These are phyloP conservation scores for Ophiostoma montium DNA, from an alignment of 2,329 filamentous ascomycete genomes.

Conservation along the genomic window DNA sequence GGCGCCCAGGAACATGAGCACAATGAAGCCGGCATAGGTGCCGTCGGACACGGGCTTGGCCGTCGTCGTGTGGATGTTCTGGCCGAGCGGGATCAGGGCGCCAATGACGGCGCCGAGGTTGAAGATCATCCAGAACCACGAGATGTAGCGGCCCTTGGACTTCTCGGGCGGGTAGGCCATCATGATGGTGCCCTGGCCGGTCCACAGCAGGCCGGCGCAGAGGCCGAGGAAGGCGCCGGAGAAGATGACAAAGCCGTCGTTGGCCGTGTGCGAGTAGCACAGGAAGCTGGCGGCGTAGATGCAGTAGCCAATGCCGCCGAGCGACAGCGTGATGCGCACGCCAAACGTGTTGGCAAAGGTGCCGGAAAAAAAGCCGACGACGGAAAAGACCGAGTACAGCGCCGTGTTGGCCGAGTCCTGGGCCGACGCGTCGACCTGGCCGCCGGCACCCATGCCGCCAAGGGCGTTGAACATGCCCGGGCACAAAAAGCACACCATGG, in stretches of 20 bases:
- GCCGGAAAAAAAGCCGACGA: slow-evolving; percentile 56
- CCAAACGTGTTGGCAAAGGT: slow-evolving; percentile 68
- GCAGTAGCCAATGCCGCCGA: slow-evolving; percentile 66
- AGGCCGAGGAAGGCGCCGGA: slow-evolving; percentile 63
- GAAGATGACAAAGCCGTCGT: slow-evolving; percentile 60
- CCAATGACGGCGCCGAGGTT: slow-evolving; percentile 85
- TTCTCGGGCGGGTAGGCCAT: slow-evolving; percentile 76
- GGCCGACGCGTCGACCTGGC: slow-evolving; percentile 14
- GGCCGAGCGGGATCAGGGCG: slow-evolving; percentile 57
- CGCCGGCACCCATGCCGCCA: slow-evolving; percentile 16
- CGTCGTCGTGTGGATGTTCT: slow-evolving; percentile 41
- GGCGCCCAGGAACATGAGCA: slow-evolving; percentile 27
- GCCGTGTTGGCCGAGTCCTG: slow-evolving; percentile 25
- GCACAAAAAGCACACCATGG: slow-evolving; percentile 46
- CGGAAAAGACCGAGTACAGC: slow-evolving; percentile 36
- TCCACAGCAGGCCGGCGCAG: slow-evolving; percentile 70
- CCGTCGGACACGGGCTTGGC: slow-evolving; percentile 14
- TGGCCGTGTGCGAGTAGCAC: slow-evolving; percentile 52
- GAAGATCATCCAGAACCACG: slow-evolving; percentile 91
- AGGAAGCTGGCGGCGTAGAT: slow-evolving; percentile 61
- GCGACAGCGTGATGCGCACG: slow-evolving; percentile 49
- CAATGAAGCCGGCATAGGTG: slow-evolving; percentile 16
- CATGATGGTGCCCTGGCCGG: slow-evolving; percentile 73
- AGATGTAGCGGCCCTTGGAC: slow-evolving; percentile 78
- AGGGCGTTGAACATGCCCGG: slow-evolving; percentile 20